These are phyloP conservation scores for Lentinula guzmanii DNA, from an alignment of 768 basidiomycete genomes.

Conservation along the genomic window DNA sequence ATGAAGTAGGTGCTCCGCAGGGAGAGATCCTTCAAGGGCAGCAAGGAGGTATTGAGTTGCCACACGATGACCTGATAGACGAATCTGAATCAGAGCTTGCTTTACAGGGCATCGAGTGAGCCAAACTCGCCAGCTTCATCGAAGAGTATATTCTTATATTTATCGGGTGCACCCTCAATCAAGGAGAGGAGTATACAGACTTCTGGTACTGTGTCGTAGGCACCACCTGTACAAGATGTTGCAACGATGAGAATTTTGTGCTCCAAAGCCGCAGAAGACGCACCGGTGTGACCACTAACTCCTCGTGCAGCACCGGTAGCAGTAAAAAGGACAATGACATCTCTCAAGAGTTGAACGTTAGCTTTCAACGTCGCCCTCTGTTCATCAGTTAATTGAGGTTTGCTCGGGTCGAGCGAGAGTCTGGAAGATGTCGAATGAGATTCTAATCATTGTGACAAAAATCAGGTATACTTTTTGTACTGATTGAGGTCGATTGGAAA, in stretches of 20 bases:
- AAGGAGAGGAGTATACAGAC: conserved; percentile 73
- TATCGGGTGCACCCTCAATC: conserved; percentile 55
- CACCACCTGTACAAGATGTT: conserved; percentile 37
- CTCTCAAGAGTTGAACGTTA: conserved; percentile 79
- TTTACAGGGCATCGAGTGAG: background rate
- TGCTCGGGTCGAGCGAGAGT: conserved; percentile 66
- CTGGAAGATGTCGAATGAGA: conserved; percentile 26
- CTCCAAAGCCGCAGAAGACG: conserved; percentile 4
- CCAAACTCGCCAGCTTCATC: conserved; percentile 70
- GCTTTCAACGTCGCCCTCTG: conserved; percentile 51
- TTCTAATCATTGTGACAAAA: background rate
- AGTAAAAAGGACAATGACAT: conserved; percentile 83
- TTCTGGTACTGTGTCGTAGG: conserved; percentile 78
- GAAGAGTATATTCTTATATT: conserved; percentile 64
- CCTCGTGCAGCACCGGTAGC: conserved; percentile 82
- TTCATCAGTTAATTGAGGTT: conserved; percentile 54
- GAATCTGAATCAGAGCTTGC: conserved; percentile 2
- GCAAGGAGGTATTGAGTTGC: conserved; percentile 85
- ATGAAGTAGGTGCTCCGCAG: conserved; percentile 72
- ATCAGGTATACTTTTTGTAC: conserved; percentile 57
- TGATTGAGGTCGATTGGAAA: conserved; percentile 78
- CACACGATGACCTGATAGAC: conserved; percentile 69
- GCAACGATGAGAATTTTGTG: background rate
- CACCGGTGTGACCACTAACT: conserved; percentile 82
- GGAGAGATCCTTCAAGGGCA: conserved; percentile 66